Evolutionary conservation across 139 green algal genomes (phyloP).

Genomic region (Chlorella sp.): DNA sequence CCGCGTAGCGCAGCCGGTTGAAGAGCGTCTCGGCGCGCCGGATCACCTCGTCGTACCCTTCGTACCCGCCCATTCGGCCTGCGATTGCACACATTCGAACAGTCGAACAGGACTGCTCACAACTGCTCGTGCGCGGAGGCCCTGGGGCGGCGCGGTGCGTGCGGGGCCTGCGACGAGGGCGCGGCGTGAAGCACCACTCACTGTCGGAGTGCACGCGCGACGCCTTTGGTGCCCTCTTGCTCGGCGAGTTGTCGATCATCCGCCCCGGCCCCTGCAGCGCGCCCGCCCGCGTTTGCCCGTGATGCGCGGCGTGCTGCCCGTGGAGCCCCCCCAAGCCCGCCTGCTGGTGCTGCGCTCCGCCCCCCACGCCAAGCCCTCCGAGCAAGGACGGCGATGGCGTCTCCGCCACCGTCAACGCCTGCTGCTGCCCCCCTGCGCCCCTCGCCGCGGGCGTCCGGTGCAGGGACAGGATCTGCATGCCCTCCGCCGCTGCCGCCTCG

Average conservation of each 20-base stretch:
- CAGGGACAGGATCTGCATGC: not conserved
- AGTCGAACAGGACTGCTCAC: too few relatives aligned
- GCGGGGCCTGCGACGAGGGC: too few relatives aligned
- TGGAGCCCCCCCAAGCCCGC: not conserved
- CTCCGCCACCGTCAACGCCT: not conserved
- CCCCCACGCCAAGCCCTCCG: too few relatives aligned
- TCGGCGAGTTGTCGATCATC: constrained; percentile 55
- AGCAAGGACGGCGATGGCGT: not conserved
- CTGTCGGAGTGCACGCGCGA: too few relatives aligned
- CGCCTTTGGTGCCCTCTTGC: constrained; percentile 29
- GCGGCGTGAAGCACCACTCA: too few relatives aligned
- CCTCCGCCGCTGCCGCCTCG: not conserved
- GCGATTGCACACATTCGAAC: too few relatives aligned
- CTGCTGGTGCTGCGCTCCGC: not conserved
- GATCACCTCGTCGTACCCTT: constrained; percentile 37
- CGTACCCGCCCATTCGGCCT: too few relatives aligned
- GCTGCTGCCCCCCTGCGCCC: not conserved
- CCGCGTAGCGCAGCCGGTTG: constrained; percentile 36
- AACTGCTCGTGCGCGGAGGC: too few relatives aligned
- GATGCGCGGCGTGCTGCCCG: too few relatives aligned
- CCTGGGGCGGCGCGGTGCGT: too few relatives aligned
- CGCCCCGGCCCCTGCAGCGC: constrained; percentile 26
- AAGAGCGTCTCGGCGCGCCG: constrained; percentile 47
- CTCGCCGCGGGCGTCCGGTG: not conserved
- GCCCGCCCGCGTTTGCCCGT: not conserved